These are phyloP conservation scores for Kazachstania africana DNA, from an alignment of 805 yeast genomes.

Conservation along the genomic window DNA sequence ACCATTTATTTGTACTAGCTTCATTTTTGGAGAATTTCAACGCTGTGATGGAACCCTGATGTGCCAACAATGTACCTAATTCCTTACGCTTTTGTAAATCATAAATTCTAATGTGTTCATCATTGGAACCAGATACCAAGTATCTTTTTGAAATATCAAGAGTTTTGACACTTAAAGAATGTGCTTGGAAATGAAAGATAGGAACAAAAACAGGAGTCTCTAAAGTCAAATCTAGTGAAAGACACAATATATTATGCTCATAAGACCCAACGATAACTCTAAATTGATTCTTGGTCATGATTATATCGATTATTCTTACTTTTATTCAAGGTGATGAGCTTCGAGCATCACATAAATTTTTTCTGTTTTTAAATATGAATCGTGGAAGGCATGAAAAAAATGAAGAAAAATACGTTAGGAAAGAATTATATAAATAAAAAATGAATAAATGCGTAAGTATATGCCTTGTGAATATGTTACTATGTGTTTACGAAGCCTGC, in stretches of 20 bases:
- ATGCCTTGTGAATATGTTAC: too few species aligned
- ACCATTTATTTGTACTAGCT: constrained; percentile 47
- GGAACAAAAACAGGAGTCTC: constrained; percentile 68
- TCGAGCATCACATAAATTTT: background rate
- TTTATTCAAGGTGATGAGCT: background rate
- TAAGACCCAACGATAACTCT: constrained; percentile 90
- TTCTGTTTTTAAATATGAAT: background rate
- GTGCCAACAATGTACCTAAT: constrained; percentile 79
- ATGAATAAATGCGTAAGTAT: too few species aligned
- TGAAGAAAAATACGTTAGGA: background rate
- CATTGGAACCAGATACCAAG: constrained; percentile 88
- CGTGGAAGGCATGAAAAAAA: background rate
- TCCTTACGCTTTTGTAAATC: constrained; percentile 91
- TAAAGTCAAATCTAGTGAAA: constrained; percentile 53
- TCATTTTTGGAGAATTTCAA: constrained; percentile 55
- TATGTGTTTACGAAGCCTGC: too few species aligned
- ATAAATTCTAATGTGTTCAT: constrained; percentile 88
- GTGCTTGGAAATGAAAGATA: constrained; percentile 92
- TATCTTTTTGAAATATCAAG: constrained; percentile 75
- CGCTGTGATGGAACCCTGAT: constrained; percentile 77
- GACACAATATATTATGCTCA: constrained; percentile 82
- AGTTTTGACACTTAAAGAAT: constrained; percentile 75
- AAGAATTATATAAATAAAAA: too few species aligned
- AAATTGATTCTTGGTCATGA: constrained; percentile 34
- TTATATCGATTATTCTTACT: background rate